A percentile compares a stretch with the other conserved stretches of the same genome.
Conservation (phyloP, 176 grass and related monocot genomes). For the Aegilops tauschii region DNA sequence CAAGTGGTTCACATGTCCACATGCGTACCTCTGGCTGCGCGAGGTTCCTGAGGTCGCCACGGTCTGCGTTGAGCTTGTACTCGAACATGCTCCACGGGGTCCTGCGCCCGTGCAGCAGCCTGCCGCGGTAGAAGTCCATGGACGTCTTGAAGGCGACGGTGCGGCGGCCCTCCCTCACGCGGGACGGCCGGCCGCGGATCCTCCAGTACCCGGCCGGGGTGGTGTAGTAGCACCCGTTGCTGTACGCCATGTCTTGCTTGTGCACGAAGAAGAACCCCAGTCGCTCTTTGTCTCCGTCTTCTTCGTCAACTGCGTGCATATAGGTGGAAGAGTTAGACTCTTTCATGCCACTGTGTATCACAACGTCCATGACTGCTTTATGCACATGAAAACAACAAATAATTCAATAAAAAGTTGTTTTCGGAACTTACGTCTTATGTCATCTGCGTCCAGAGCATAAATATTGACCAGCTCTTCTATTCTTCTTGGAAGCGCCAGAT, state of each 20-base stretch:
- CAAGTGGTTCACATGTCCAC: no score
- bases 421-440: neutral
- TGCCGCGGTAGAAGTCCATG: neutral
- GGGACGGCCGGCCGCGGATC: neutral
- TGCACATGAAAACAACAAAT: neutral
- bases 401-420: neutral
- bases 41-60: neutral
- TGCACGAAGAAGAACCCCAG: constrained; percentile 21
- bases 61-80: constrained; percentile 10
- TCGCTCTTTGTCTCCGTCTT: neutral
- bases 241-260: neutral
- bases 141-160: constrained; percentile 17
- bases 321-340: no score
- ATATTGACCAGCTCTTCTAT: neutral
- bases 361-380: no score
- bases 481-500: neutral
- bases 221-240: constrained; percentile 13
- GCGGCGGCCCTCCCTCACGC: neutral
- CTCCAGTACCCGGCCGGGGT: constrained; percentile 6
- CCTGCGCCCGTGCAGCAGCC: constrained; percentile 7
- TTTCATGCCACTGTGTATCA: no score
- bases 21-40: neutral
- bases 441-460: neutral
- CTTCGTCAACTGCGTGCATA: constrained; percentile 1
- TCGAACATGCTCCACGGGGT: constrained; percentile 26